phyloP scores from a whole-genome alignment of 768 basidiomycete species.

The Pleurotus ostreatus region DNA sequence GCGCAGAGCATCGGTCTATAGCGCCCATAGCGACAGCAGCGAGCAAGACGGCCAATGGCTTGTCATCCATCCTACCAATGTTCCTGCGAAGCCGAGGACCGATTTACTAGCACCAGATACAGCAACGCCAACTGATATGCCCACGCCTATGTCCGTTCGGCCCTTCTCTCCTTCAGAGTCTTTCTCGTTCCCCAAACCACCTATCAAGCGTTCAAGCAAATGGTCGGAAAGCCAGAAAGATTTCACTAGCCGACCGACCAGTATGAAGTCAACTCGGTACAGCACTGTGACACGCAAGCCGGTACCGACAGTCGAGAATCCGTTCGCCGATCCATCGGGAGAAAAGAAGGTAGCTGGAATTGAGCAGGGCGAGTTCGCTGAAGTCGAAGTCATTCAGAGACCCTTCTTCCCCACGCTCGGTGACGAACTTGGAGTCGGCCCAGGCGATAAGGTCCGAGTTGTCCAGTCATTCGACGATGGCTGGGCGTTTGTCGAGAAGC shows the following conservation, averaged over 20 bases:
- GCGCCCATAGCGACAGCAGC: conserved; percentile 30
- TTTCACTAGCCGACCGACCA: background rate
- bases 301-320: conserved; percentile 14
- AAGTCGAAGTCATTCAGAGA: conserved; percentile 46
- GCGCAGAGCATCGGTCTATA: conserved; percentile 35
- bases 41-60: conserved; percentile 39
- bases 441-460: conserved; percentile 51
- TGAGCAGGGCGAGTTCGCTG: conserved; percentile 25
- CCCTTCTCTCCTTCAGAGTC: conserved; percentile 66
- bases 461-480: conserved; percentile 62
- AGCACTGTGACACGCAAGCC: conserved; percentile 5
- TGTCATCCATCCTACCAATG: conserved; percentile 17
- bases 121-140: conserved; percentile 7
- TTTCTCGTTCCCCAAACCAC: conserved; percentile 68
- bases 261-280: conserved; percentile 11
- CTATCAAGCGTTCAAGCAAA: conserved; percentile 23
- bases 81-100: background rate
- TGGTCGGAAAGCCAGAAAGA: conserved; percentile 6
- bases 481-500: conserved; percentile 60
- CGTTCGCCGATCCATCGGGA: conserved; percentile 20
- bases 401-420: conserved; percentile 54
- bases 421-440: conserved; percentile 55
- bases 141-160: conserved; percentile 57
- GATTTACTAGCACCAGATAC: conserved; percentile 4
- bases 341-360: background rate